Evolutionary conservation across 805 yeast genomes (phyloP).

Genomic region (Candida berthetii): DNA sequence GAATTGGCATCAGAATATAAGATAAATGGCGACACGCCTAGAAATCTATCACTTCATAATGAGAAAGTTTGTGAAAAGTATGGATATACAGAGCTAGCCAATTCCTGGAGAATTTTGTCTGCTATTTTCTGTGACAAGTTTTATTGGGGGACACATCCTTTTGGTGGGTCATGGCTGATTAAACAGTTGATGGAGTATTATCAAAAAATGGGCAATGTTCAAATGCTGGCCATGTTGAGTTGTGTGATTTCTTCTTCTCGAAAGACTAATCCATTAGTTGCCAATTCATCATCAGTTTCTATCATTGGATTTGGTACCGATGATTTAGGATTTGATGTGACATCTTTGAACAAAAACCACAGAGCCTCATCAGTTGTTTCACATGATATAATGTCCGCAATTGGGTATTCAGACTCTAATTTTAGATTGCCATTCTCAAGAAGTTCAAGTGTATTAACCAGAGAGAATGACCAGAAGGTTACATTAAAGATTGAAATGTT

Average conservation of each 20-base stretch:
- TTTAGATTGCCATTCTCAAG: conserved; percentile 17
- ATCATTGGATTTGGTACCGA: background rate
- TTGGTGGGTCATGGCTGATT: conserved; percentile 65
- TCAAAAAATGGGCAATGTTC: conserved; percentile 61
- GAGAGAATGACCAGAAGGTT: conserved; percentile 9
- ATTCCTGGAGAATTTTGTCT: conserved; percentile 65
- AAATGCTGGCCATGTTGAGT: conserved; percentile 86
- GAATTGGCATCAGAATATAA: conserved; percentile 65
- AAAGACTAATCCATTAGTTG: background rate
- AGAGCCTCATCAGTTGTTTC: background rate
- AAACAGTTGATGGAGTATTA: conserved; percentile 56
- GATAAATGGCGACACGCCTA: conserved; percentile 58
- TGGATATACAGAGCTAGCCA: conserved; percentile 58
- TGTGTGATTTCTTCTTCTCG: conserved; percentile 42
- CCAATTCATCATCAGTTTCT: background rate
- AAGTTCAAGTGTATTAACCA: conserved; percentile 17
- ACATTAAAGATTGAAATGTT: conserved; percentile 39
- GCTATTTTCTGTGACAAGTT: conserved; percentile 32
- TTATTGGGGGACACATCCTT: conserved; percentile 79
- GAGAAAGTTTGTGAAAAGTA: conserved; percentile 60
- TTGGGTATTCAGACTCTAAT: conserved; percentile 17
- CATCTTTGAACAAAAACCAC: background rate
- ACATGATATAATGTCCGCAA: conserved; percentile 2
- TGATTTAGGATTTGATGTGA: background rate
- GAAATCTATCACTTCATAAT: conserved; percentile 61